A percentile compares a stretch with the other conserved stretches of the same genome.
Conservation (phyloP, 768 basidiomycete species). For the Boletus tylopilopsis region DNA sequence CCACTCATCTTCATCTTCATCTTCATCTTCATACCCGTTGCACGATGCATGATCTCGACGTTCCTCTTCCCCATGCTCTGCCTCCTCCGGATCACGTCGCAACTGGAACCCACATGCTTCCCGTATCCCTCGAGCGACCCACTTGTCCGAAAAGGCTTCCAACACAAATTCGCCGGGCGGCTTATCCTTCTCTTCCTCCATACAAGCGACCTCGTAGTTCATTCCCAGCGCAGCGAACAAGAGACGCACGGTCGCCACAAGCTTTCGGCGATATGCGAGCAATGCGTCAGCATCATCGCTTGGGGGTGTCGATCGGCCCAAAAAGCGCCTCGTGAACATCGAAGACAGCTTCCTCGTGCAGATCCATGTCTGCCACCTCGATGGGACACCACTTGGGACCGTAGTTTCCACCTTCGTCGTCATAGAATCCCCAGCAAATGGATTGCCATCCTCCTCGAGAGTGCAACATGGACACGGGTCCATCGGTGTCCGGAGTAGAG, state of each 20-base stretch:
- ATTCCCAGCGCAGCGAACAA: constrained; percentile 10
- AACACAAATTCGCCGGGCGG: background rate
- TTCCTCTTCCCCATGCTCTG: background rate
- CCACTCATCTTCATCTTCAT: background rate
- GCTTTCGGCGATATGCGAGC: background rate
- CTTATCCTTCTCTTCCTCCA: constrained; percentile 3
- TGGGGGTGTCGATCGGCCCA: constrained; percentile 1
- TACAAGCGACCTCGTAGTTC: constrained; percentile 9
- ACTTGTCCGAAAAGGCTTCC: constrained; percentile 12
- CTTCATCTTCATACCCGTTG: too few species aligned
- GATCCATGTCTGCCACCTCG: constrained; percentile 1
- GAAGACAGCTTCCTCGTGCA: constrained; percentile 6
- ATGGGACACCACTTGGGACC: background rate
- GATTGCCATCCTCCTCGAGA: constrained; percentile 9
- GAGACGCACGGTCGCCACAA: constrained; percentile 5
- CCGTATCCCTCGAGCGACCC: constrained; percentile 11
- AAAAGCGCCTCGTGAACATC: constrained; percentile 11
- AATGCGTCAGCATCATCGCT: background rate
- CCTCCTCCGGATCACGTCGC: background rate
- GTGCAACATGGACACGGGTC: background rate
- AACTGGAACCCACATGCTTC: constrained; percentile 13
- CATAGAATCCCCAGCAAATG: constrained; percentile 13
- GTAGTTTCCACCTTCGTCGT: constrained; percentile 3
- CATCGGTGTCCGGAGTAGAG: background rate
- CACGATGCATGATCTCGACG: background rate